Base-by-base conservation (phyloP, 202 grass and related monocot species). In the Saccharum hybrid region DNA sequence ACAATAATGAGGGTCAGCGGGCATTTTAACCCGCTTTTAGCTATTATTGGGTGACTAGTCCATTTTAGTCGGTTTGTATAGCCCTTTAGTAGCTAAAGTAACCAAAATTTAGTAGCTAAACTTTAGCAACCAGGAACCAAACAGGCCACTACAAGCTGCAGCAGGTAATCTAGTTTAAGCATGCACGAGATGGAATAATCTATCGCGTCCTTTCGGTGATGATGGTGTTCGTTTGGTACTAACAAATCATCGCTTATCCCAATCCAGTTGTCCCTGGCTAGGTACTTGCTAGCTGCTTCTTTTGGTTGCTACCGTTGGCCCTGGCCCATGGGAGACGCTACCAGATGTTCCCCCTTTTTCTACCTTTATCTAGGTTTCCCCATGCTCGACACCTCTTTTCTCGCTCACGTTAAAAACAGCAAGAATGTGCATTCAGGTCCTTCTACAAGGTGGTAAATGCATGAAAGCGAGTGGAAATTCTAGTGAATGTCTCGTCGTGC, bases 221-320 rank as follows among this genome's bases (percentile, higher is more conserved):
- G 49, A 91, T 88, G 62, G 14, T 85, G 86, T 57, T 85, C 61
- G 82, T 85, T 88, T 39, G 38, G 6, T 75, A 70, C 71, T 37
- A 78, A 23, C 85, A 64, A 82, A 88, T 82, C 85, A 88, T 91
- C 41, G 22, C 67, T 72, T 45, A 23, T 7, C 38, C 7, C 26
- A 26, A 26, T 26, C 26, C 26, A 26, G 26, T 26, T 26, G 39
- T 18, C 31, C 21, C 21, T 10, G 21, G 0, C 21, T 69, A 77
- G 45, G 45, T 72, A 72, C 38, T 31, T 26, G 31, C 61, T 8
- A 45, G 19, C 19, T 54, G 52, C 19, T 88, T 59, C 63, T 75
- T 82, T 75, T 18, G 43, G n/a, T 63, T 85, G 43, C 70, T 76
- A 76, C 64, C 60, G 30, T 77, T 36, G 84, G 52, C 11, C 63